Evolutionary conservation across 495 filamentous ascomycete species (phyloP), one percentile per base, ranked within the genome.

Genomic region (Lophiotrema nucula): DNA sequence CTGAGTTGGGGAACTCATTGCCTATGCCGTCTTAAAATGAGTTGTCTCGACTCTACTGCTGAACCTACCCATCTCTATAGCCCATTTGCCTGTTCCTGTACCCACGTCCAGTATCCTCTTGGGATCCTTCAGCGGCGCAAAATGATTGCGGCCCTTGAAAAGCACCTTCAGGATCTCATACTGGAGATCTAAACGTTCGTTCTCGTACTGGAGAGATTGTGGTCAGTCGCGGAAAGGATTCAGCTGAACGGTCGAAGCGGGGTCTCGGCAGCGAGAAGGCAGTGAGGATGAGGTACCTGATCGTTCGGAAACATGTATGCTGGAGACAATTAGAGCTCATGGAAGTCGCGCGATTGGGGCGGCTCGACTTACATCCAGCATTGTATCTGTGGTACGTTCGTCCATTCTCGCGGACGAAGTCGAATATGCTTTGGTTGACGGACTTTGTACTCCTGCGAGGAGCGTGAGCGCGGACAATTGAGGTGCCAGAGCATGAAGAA

Each of bases 81-180:
- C 65, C 69, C 69, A 71, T 54, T 64, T 64, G 5, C 69, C 69
- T 11, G 67, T 71, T 2, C 69, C 69, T 1, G 67, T 69, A 13
- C 69, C 67, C 35, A 71, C 64, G 53, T 71, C 69, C 16, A 69
- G 26, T 28, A 69, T 66, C 38, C 55, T 66, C 15, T 47, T 33
- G 8, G 69, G 67, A 27, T 66, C 45, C 10, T 52, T 54, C 24
- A 69, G 19, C 13, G 69, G 69, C 31, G 69, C 69, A 35, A 55
- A 69, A 45, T 53, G 60, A 22, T 59, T 60, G 27, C 60, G 37
- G 18, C 58, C 57, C 27, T 56, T 67, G 49, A 71, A 68, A 12
- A 71, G 57, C 6, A 66, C 57, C 47, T 67, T 71, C 19, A 69
- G 44, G 10, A 71, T 62, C 58, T 71, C 64, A 37, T 64, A 67